A percentile compares a stretch with the other conserved stretches of the same genome.
These are phyloP conservation scores for Candida arabinofermentans DNA, from an alignment of 805 yeast species.

Conservation along the genomic window DNA sequence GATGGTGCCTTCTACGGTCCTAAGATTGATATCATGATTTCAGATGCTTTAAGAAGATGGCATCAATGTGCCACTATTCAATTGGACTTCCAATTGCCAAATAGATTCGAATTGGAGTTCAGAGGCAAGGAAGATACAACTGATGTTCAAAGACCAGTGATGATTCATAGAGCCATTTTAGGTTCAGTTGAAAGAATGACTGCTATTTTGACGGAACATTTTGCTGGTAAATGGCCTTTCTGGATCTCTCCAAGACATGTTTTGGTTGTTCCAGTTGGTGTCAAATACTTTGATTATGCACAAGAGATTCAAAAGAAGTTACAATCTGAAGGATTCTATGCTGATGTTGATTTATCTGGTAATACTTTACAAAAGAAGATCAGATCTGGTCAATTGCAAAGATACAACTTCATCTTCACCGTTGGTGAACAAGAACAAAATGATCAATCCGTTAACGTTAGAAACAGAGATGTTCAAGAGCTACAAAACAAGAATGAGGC, in stretches of 20 bases:
- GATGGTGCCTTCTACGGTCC: constrained; percentile 98
- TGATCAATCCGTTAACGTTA: constrained; percentile 79
- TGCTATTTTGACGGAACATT: constrained; percentile 96
- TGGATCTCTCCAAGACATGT: constrained; percentile 99
- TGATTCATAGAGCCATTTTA: constrained; percentile 98
- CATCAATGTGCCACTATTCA: constrained; percentile 99
- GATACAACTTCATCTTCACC: constrained; percentile 92
- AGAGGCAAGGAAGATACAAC: constrained; percentile 63
- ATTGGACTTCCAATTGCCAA: constrained; percentile 96
- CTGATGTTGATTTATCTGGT: constrained; percentile 91
- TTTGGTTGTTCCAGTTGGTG: constrained; percentile 95
- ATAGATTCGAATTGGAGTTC: constrained; percentile 86
- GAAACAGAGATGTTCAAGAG: constrained; percentile 93
- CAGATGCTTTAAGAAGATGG: constrained; percentile 94
- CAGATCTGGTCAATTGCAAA: constrained; percentile 91
- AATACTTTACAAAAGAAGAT: constrained; percentile 98
- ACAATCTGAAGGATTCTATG: constrained; percentile 75
- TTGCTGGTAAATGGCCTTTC: constrained; percentile 99
- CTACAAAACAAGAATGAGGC: constrained; percentile 92
- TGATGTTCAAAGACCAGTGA: constrained; percentile 82
- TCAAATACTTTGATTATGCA: constrained; percentile 88
- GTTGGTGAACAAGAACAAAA: constrained; percentile 94
- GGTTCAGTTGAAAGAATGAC: constrained; percentile 99
- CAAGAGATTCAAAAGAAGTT: constrained; percentile 66
- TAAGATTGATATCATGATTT: constrained; percentile 92